Evolutionary conservation across 768 basidiomycete genomes (phyloP), one percentile per base, ranked within the genome.

Genomic region (Amanita pallidorosea): DNA sequence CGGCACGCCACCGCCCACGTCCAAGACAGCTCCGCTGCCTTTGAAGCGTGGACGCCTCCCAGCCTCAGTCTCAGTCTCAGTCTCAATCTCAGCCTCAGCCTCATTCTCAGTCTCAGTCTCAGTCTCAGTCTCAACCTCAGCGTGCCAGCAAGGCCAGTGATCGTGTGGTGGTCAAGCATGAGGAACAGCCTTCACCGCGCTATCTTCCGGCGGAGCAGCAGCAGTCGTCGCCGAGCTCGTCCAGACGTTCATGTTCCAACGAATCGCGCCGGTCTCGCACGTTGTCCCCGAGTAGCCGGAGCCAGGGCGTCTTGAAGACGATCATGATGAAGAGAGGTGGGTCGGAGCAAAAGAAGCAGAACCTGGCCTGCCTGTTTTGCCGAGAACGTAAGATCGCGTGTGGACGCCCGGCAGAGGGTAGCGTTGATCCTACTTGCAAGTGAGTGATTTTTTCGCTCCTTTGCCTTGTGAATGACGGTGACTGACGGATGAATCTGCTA

Each of bases 381-480:
- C 58, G 69, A 17, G 68, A 70, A 51, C 65, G 70, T 23, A 72
- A 72, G 62, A 71, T 72, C 41, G 68, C 68, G 1, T 72, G 70
- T 53, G 66, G 64, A 3, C 57, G 66, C 1, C 67, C 67, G 2
- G 55, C 68, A 1, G 61, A 64, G 1, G 71, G 66, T 2, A 69
- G 65, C 49, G 59, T 64, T 15, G 73, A 76, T 56, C 67, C 64
- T 40, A 70, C 73, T 0, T 76, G 75, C 75, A 75, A 76, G 75
- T 76, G 54, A 62, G 75, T 55, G 48, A 27, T 51, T 5, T 36
- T 9, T n/a, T 36, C 9, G 23, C 49, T 29, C 8, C 47, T 41
- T 43, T 22, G 4, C 15, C n/a, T 25, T 5, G 4, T 23, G 12
- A 17, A 20, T n/a, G 12, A 9, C 29, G n/a, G 18, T 18, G 25